Base-by-base conservation (phyloP, 805 yeast genomes). In the Saccharomycopsis malanga region DNA sequence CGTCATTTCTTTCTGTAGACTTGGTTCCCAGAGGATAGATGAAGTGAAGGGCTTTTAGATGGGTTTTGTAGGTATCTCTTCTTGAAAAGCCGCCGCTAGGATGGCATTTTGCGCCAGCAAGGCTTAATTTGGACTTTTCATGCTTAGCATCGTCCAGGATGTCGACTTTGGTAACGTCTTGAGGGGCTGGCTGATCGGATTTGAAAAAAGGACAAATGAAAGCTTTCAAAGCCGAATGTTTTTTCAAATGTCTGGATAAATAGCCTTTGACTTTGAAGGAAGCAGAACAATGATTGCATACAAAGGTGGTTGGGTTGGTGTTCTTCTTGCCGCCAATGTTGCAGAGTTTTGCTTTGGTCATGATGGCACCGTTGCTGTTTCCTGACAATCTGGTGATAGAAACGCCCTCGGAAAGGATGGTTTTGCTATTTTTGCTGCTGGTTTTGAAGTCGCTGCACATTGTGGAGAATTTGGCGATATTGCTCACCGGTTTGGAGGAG, bases 11-110 rank as follows among this genome's bases (percentile, higher is more conserved):
- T 56, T 85, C 83, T 50, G 75, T 78, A 64, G 87, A 86, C 59
- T 80, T 78, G 3, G 95, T 87, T 6, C 95, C 95, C 27, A 74
- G 73, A 4, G 96, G 96, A 63, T 88, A 88, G 54, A 77, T 83
- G 62, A 88, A 88, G 61, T 88, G 96, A 52, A 88, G 72, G 2
- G 96, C 94, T 61, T 84, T 86, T 53, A 88, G 69, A 64, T 88
- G 96, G 64, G 88, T 88, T 60, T 88, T 88, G 66, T 77, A 88
- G 4, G 96, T 88, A 61, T 88, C 96, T 61, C 96, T 83, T 42
- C 96, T 72, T 12, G 88, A 79, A 58, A 88, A 88, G 29, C 84
- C 79, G 4, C 96, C 96, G 4, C 87, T 77, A 45, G 76, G 75
- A 61, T 88, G 96, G 60, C 96, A 87, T 53, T 73, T 53, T 20